These are phyloP conservation scores for Thyridium curvatum DNA, from an alignment of 2,329 filamentous ascomycete species.

Conservation along the genomic window DNA sequence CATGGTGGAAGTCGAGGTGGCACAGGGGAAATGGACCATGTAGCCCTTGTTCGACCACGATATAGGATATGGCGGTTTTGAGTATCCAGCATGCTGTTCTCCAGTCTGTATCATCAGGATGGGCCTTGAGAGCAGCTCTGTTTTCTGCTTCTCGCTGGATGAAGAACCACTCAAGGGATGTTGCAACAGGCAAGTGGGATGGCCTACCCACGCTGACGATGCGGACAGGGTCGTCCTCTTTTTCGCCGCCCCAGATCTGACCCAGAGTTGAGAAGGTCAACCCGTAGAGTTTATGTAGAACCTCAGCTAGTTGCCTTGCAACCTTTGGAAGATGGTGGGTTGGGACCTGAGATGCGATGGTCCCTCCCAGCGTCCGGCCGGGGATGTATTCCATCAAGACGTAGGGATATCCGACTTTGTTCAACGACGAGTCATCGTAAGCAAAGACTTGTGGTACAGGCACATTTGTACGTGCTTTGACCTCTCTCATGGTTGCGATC, in stretches of 20 bases:
- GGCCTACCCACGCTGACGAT: too few relatives aligned
- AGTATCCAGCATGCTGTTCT: conserved; percentile 22
- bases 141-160: conserved; percentile 15
- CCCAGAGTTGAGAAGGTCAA: conserved; percentile 18
- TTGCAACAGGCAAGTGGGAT: conserved; percentile 16
- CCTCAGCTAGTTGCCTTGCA: conserved; percentile 16
- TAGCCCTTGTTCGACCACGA: conserved; percentile 5
- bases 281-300: conserved; percentile 15
- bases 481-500: conserved; percentile 18
- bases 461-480: conserved; percentile 13
- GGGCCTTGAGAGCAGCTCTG: conserved; percentile 9
- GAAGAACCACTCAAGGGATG: conserved; percentile 22
- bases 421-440: conserved; percentile 11
- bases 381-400: conserved; percentile 16
- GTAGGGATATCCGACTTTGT: conserved; percentile 18
- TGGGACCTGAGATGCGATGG: conserved; percentile 11
- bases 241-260: conserved; percentile 17
- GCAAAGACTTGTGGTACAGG: conserved; percentile 15
- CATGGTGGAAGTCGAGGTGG: conserved; percentile 24
- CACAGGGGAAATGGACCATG: conserved; percentile 28
- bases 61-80: conserved; percentile 18
- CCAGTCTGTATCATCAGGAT: conserved; percentile 19
- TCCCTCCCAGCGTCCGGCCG: conserved; percentile 9
- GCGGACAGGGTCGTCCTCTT: conserved; percentile 12
- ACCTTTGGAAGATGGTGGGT: conserved; percentile 12